Percentiles rank a stretch among this genome's conserved stretches.
Conservation (phyloP, 805 yeast species). For the Zygosaccharomyces rouxii region DNA sequence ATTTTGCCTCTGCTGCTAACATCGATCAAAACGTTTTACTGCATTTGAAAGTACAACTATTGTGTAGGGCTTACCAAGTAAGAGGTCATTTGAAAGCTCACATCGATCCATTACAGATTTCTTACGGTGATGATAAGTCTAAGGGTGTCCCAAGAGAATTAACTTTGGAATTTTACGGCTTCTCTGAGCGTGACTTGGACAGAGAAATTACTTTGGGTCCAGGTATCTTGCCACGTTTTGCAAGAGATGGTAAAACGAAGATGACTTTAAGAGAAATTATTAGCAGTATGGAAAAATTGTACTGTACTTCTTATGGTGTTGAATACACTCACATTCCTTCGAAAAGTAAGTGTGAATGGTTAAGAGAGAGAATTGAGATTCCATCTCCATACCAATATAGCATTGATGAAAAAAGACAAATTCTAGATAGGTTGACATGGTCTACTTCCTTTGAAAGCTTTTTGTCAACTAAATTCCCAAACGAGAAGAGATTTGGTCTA, state of each 20-base stretch:
- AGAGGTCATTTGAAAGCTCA: slow-evolving; percentile 96
- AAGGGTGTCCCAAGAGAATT: slow-evolving; percentile 72
- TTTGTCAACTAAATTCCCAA: slow-evolving; percentile 92
- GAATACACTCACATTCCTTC: slow-evolving; percentile 97
- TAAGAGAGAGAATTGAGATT: slow-evolving; percentile 92
- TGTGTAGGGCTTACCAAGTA: slow-evolving; percentile 98
- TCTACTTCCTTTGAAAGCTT: slow-evolving; percentile 89
- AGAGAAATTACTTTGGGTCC: slow-evolving; percentile 90
- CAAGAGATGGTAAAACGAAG: slow-evolving; percentile 51
- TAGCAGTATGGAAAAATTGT: slow-evolving; percentile 70
- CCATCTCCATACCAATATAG: slow-evolving; percentile 81
- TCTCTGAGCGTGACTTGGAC: slow-evolving; percentile 79
- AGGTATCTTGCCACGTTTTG: slow-evolving; percentile 92
- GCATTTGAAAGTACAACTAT: slow-evolving; percentile 91
- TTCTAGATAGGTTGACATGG: slow-evolving; percentile 95
- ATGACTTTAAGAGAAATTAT: slow-evolving; percentile 77
- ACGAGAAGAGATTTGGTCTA: slow-evolving; percentile 96
- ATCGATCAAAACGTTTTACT: slow-evolving; percentile 66
- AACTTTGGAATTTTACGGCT: slow-evolving; percentile 87
- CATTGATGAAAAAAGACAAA: slow-evolving; percentile 90
- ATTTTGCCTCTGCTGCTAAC: slow-evolving; percentile 36
- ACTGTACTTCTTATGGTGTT: slow-evolving; percentile 85
- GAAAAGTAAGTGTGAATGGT: slow-evolving; percentile 95
- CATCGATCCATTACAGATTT: slow-evolving; percentile 91
- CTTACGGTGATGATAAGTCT: slow-evolving; percentile 64